phyloP scores from a whole-genome alignment of 495 filamentous ascomycete genomes.

The Neurospora africana region DNA sequence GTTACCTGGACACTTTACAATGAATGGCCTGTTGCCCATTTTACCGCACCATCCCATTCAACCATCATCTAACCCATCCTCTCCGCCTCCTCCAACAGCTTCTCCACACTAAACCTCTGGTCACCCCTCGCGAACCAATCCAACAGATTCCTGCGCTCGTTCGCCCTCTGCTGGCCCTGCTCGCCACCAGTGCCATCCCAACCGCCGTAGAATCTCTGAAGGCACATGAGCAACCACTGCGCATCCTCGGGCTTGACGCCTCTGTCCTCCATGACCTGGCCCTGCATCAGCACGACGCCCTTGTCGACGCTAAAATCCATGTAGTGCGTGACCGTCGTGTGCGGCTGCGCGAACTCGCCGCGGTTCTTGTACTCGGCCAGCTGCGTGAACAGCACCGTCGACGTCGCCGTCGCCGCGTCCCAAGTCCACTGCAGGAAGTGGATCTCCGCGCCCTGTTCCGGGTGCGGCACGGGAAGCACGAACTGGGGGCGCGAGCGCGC shows the following conservation, averaged over 20 bases:
- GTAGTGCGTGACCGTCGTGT: slow-evolving; percentile 89
- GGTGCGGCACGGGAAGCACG: slow-evolving; percentile 77
- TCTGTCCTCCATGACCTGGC: slow-evolving; percentile 60
- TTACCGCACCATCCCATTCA: not conserved
- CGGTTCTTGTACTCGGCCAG: slow-evolving; percentile 85
- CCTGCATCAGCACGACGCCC: slow-evolving; percentile 74
- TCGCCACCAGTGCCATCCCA: slow-evolving; percentile 39
- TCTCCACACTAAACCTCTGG: slow-evolving; percentile 67
- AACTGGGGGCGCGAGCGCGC: slow-evolving; percentile 75
- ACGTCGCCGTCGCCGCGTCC: slow-evolving; percentile 48
- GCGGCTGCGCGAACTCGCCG: slow-evolving; percentile 78
- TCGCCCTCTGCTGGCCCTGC: slow-evolving; percentile 21
- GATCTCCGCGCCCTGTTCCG: slow-evolving; percentile 61
- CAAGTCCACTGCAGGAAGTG: slow-evolving; percentile 75
- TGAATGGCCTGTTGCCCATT: not conserved
- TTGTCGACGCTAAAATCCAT: slow-evolving; percentile 61
- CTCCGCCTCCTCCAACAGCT: slow-evolving; percentile 77
- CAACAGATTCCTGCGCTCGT: slow-evolving; percentile 52
- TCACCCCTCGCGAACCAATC: slow-evolving; percentile 76
- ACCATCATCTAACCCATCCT: slow-evolving; percentile 41
- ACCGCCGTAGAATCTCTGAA: slow-evolving; percentile 82
- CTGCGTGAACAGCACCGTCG: slow-evolving; percentile 84
- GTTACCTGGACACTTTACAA: not conserved
- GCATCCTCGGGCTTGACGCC: slow-evolving; percentile 74
- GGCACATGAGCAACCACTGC: slow-evolving; percentile 78